These are phyloP conservation scores for Colletotrichum tabaci DNA, from an alignment of 2,329 filamentous ascomycete species.

Conservation along the genomic window DNA sequence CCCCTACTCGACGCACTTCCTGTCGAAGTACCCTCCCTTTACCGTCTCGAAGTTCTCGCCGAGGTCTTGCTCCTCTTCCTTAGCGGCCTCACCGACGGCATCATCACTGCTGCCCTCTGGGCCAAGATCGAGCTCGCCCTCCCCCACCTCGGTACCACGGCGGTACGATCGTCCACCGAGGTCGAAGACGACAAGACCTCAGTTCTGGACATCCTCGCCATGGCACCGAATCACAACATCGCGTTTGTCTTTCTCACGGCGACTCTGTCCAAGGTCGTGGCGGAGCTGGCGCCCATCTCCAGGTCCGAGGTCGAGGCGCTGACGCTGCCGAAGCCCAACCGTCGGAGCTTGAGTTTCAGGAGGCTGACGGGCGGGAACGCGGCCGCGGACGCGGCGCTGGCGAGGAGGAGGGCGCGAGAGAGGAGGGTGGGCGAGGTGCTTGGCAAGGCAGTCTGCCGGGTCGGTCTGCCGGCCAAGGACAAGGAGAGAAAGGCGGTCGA, in stretches of 20 bases:
- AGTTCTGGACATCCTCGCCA: conserved; percentile 81
- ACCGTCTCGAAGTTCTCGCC: conserved; percentile 82
- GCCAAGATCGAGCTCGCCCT: conserved; percentile 74
- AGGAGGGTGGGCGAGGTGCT: conserved; percentile 76
- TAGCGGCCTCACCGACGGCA: conserved; percentile 80
- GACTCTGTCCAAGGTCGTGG: conserved; percentile 73
- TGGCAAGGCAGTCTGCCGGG: conserved; percentile 73
- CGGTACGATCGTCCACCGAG: conserved; percentile 39
- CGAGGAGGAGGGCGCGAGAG: conserved; percentile 72
- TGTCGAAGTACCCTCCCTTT: conserved; percentile 72
- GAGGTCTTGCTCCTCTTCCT: conserved; percentile 84
- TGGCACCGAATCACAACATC: conserved; percentile 85
- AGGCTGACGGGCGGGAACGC: conserved; percentile 48
- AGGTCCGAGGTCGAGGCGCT: conserved; percentile 56
- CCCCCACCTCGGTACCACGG: conserved; percentile 56
- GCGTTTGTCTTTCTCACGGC: conserved; percentile 90
- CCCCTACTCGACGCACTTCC: conserved; percentile 74
- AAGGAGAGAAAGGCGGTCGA: conserved; percentile 73
- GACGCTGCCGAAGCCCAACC: conserved; percentile 45
- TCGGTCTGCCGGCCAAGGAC: conserved; percentile 53
- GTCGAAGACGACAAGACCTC: conserved; percentile 63
- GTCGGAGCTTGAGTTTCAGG: conserved; percentile 63
- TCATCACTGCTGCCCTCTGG: conserved; percentile 82
- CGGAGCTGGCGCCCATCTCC: conserved; percentile 62
- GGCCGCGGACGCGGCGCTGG: conserved; percentile 50